phyloP scores from a whole-genome alignment of 2,329 filamentous ascomycete species.

The Fusarium acutatum region DNA sequence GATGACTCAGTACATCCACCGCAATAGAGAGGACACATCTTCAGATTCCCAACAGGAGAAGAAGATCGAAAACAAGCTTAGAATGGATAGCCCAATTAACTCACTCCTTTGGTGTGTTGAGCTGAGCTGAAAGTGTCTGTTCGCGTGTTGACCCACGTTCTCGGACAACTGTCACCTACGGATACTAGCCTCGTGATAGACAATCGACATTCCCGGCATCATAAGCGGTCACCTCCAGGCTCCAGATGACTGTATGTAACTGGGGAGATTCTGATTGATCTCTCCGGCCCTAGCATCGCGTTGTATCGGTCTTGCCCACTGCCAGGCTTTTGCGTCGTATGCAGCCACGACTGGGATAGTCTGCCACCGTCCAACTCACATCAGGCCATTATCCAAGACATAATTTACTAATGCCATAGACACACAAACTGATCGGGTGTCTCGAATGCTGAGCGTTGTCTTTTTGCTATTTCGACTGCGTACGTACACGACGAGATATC shows the following conservation, averaged over 20 bases:
- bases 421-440: not conserved
- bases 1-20: not conserved
- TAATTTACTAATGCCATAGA: not conserved
- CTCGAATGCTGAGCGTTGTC: not conserved
- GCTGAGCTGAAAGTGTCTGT: slow-evolving; percentile 24
- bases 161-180: slow-evolving; percentile 18
- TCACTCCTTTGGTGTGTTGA: not conserved
- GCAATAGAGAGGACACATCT: not conserved
- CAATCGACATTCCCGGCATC: slow-evolving; percentile 25
- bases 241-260: slow-evolving; percentile 3
- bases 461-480: not conserved
- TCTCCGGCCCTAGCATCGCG: slow-evolving; percentile 14
- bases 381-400: slow-evolving; percentile 37
- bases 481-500: not conserved
- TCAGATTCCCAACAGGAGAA: not conserved
- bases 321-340: slow-evolving; percentile 28
- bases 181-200: slow-evolving; percentile 14
- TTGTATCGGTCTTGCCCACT: slow-evolving; percentile 25
- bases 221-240: slow-evolving; percentile 13
- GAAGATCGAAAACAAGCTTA: not conserved
- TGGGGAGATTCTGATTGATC: slow-evolving; percentile 23
- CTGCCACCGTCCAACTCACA: slow-evolving; percentile 29
- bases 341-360: slow-evolving; percentile 39
- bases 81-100: not conserved
- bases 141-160: slow-evolving; percentile 19